Conservation (phyloP, 2,329 filamentous ascomycete species). For the Exophiala calicioides region DNA sequence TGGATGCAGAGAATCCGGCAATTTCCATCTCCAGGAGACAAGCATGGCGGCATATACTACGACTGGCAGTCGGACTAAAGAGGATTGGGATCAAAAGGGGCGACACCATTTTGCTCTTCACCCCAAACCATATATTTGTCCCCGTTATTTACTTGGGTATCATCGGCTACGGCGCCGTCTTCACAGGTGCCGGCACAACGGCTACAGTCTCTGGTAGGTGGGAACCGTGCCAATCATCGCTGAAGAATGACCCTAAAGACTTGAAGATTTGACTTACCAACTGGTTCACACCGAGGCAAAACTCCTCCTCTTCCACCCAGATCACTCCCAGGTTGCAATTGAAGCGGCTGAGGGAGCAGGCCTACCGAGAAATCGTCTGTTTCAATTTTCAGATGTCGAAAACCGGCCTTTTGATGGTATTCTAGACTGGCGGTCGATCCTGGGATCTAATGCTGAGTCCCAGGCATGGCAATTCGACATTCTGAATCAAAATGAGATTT, state of each 20-base stretch:
- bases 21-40: neutral
- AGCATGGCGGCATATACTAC: neutral
- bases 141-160: slow-evolving; percentile 44
- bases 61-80: neutral
- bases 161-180: neutral
- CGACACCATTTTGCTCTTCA: slow-evolving; percentile 60
- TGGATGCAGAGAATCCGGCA: neutral
- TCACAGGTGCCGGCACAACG: slow-evolving; percentile 43
- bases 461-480: too few species aligned
- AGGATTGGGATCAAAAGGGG: neutral
- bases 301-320: slow-evolving; percentile 51
- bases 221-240: too few species aligned
- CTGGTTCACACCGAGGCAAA: slow-evolving; percentile 53
- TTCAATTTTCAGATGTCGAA: too few species aligned
- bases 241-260: too few species aligned
- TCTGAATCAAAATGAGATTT: neutral
- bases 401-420: slow-evolving; percentile 19
- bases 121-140: slow-evolving; percentile 68
- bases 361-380: too few species aligned
- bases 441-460: too few species aligned
- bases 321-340: slow-evolving; percentile 45
- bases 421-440: slow-evolving; percentile 22
- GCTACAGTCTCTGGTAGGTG: slow-evolving; percentile 52
- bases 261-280: slow-evolving; percentile 56
- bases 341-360: slow-evolving; percentile 28